Percentiles rank a stretch among this genome's conserved stretches.
These are phyloP conservation scores for Helianthus tuberosus DNA, from an alignment of 129 eudicot genomes.

Conservation along the genomic window DNA sequence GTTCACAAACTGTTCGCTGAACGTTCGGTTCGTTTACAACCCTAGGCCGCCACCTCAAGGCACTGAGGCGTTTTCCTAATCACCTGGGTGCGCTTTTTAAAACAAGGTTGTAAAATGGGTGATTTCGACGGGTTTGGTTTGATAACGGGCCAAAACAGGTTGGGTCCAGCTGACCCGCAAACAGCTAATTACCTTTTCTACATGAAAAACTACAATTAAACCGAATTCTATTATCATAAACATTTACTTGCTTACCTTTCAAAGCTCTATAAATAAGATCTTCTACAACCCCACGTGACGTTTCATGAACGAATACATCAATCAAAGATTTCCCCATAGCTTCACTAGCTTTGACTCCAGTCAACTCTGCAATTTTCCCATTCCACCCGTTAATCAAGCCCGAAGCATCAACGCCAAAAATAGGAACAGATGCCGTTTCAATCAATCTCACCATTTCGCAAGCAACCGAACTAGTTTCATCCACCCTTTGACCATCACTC, in stretches of 20 bases:
- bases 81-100: too few species aligned
- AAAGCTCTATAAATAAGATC: slow-evolving; percentile 50
- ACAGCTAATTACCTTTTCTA: not conserved
- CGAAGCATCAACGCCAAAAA: slow-evolving; percentile 64
- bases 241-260: slow-evolving; percentile 39
- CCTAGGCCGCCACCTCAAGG: too few species aligned
- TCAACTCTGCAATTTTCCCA: slow-evolving; percentile 58
- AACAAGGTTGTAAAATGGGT: not conserved
- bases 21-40: too few species aligned
- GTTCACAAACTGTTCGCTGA: too few species aligned
- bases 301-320: slow-evolving; percentile 51
- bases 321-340: slow-evolving; percentile 69
- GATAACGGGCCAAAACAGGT: not conserved
- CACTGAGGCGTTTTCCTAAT: too few species aligned
- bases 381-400: slow-evolving; percentile 78
- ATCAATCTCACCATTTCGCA: slow-evolving; percentile 74
- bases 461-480: slow-evolving; percentile 56
- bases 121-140: not conserved
- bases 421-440: slow-evolving; percentile 74
- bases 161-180: not conserved
- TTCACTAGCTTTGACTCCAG: slow-evolving; percentile 52
- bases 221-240: not conserved
- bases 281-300: slow-evolving; percentile 46
- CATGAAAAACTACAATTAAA: not conserved
- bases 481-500: slow-evolving; percentile 27